Evolutionary conservation across 129 eudicot genomes (phyloP), one percentile per base, ranked within the genome.

Genomic region (Lonicera japonica): DNA sequence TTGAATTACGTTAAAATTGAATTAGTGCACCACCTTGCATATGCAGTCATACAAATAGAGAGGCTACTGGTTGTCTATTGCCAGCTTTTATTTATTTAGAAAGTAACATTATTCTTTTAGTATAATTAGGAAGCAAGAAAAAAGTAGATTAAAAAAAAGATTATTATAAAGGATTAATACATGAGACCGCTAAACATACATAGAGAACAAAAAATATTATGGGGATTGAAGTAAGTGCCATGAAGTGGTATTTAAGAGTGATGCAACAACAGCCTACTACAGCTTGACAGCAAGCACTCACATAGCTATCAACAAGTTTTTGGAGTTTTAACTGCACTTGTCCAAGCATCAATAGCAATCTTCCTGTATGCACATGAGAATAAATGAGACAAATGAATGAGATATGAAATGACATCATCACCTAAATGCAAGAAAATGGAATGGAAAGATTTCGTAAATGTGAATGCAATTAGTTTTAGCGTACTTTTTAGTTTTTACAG

Each of bases 221-320:
- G 23, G 51, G 21, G 61, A n/a, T 62, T 18, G 25, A 70, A 53
- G 54, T 54, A 55, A 41, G 61, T 52, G 47, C 25, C 38, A 66
- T 63, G 43, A 15, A 16, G 51, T 21, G 20, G 41, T 22, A 51
- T 25, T 39, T 11, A 55, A 54, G 29, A 56, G 45, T 22, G 45
- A 20, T 25, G 25, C 22, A 43, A 15, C n/a, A n/a, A n/a, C n/a
- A n/a, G n/a, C n/a, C n/a, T n/a, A n/a, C 12, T 72, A 61, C 67
- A 55, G 40, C 54, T 34, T 54, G 21, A 40, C 70, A 56, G 64
- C 5, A 54, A 72, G 66, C 56, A 62, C 91, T 78, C 68, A 88
- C 99, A 74, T 92, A 92, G 74, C 69, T 59, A 72, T 92, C 99
- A 66, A 83, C 85, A 54, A 92, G 80, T 71, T 92, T 88, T 78